Evolutionary conservation across 2,329 filamentous ascomycete genomes (phyloP).

Genomic region (Epichloe coenophiala): DNA sequence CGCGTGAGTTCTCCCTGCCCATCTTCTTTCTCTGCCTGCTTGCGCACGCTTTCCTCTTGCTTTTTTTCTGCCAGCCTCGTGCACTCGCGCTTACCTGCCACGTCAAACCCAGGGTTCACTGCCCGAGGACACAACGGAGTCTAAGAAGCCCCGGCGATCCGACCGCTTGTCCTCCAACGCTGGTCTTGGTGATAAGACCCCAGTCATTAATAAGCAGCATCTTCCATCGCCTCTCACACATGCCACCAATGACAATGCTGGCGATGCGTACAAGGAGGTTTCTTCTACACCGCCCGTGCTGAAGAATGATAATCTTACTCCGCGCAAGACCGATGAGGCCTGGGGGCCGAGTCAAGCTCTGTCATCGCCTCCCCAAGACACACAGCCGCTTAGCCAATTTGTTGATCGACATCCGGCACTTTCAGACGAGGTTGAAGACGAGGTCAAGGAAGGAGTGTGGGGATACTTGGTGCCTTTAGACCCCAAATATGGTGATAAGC

Average conservation of each 20-base stretch:
- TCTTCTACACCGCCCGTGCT: constrained; percentile 57
- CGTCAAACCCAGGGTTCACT: constrained; percentile 44
- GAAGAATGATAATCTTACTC: constrained; percentile 39
- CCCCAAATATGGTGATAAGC: constrained; percentile 52
- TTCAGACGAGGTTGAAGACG: constrained; percentile 73
- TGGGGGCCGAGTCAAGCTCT: constrained; percentile 31
- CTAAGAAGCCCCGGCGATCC: constrained; percentile 76
- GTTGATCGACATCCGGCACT: constrained; percentile 57
- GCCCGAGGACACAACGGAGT: constrained; percentile 49
- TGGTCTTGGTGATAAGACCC: constrained; percentile 38
- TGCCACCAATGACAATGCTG: constrained; percentile 40
- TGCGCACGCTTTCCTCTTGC: constrained; percentile 5
- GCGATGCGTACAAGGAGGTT: constrained; percentile 48
- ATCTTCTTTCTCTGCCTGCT: constrained; percentile 11
- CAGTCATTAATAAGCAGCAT: constrained; percentile 49
- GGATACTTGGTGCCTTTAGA: constrained; percentile 83
- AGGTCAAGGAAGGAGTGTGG: constrained; percentile 79
- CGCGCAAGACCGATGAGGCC: constrained; percentile 36
- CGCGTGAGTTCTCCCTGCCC: constrained; percentile 40
- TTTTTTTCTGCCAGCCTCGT: constrained; percentile 8
- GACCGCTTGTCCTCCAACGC: constrained; percentile 42
- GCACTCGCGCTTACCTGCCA: constrained; percentile 12
- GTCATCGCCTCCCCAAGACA: constrained; percentile 52
- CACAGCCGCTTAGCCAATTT: constrained; percentile 53
- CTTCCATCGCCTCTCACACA: constrained; percentile 73